Evolutionary conservation across 1,139 yeast genomes (phyloP).

Genomic region (Scheffersomyces stambukii): DNA sequence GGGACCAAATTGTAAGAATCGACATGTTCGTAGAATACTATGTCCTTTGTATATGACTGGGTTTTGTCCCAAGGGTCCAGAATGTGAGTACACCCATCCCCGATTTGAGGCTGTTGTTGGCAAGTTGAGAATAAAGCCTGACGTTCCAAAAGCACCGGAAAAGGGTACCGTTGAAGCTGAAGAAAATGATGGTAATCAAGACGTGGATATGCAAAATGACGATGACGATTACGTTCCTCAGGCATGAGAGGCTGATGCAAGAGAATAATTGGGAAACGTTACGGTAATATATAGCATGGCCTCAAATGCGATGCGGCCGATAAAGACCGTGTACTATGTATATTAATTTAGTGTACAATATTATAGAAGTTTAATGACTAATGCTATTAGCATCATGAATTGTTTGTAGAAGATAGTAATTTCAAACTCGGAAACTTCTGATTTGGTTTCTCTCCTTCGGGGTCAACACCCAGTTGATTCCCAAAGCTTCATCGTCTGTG

Average conservation of each 20-base stretch:
- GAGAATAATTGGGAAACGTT: constrained; percentile 9
- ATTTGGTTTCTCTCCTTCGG: constrained; percentile 68
- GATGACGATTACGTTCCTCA: constrained; percentile 4
- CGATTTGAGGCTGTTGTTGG: constrained; percentile 44
- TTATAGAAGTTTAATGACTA: no score
- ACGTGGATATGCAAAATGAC: not conserved
- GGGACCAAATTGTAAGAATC: constrained; percentile 81
- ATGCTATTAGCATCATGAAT: constrained; percentile 1
- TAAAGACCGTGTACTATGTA: not conserved
- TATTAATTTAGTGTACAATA: no score
- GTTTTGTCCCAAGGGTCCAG: constrained; percentile 79
- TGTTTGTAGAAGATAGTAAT: no score
- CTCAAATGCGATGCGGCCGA: not conserved
- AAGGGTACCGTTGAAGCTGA: constrained; percentile 3
- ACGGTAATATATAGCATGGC: no score
- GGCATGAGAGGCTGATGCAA: constrained; percentile 4
- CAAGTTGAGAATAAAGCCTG: constrained; percentile 50
- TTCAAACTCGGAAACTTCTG: constrained; percentile 40
- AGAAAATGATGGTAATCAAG: constrained; percentile 8
- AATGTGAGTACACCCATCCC: constrained; percentile 59
- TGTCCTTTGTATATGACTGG: constrained; percentile 89
- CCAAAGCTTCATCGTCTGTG: constrained; percentile 30
- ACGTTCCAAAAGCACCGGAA: constrained; percentile 14
- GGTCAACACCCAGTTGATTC: constrained; percentile 76
- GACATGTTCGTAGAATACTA: constrained; percentile 73